Base-by-base conservation (phyloP, 1,284 basidiomycete species). In the Cystobasidium pallidum region DNA sequence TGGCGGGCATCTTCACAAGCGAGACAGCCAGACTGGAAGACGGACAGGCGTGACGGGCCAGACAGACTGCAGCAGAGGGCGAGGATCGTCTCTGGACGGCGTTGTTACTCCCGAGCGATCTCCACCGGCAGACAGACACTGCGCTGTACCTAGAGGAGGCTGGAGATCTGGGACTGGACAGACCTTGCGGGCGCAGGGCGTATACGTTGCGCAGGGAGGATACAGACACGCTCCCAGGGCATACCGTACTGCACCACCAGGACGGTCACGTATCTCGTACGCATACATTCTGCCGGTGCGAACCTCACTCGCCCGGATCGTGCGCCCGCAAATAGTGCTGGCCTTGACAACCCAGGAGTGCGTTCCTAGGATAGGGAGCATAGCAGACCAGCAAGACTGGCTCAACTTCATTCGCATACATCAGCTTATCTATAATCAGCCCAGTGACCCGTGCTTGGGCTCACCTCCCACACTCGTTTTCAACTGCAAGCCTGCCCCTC, bases 251-350 rank as follows among this genome's bases (percentile, higher is more conserved):
- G n/a, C n/a, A n/a, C n/a, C n/a, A n/a, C n/a, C n/a, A n/a, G n/a
- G n/a, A n/a, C n/a, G n/a, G n/a, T n/a, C n/a, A n/a, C n/a, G n/a
- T n/a, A n/a, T n/a, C n/a, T n/a, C n/a, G n/a, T n/a, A n/a, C n/a
- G n/a, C n/a, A n/a, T 47, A 13, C n/a, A 21, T 6, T 8, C 45
- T 17, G 21, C 26, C 49, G 21, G 49, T 51, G 49, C 24, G n/a
- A n/a, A n/a, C n/a, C 49, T 36, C 54, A 57, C 54, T 57, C 54
- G 54, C 54, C 36, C 54, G 54, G 54, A 57, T 57, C 28, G 49
- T 51, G 17, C 19, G 2, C 13, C 54, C 24, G 28, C 54, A 36
- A 34, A 57, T 17, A 57, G 30, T n/a, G 54, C 54, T n/a, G n/a
- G 28, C 4, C n/a, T 32, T 17, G 32, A 55, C 26, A 28, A 55